A percentile compares a stretch with the other conserved stretches of the same genome.
Evolutionary conservation across 2,329 filamentous ascomycete genomes (phyloP).

Genomic region (Aspergillus japonicus): DNA sequence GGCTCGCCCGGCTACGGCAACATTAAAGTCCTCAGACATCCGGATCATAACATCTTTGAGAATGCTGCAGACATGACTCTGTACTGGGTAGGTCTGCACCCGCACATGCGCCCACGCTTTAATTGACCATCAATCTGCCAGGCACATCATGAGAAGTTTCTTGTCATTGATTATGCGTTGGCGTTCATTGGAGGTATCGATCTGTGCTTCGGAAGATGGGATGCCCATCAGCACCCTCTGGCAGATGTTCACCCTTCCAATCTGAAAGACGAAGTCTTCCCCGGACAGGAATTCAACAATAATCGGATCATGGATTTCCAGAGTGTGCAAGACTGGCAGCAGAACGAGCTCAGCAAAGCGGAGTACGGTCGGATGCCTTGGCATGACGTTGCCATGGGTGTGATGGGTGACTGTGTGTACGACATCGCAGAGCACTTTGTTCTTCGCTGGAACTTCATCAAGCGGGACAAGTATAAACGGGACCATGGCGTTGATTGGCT

Average conservation of each 20-base stretch:
- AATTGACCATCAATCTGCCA: conserved; percentile 16
- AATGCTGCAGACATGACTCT: conserved; percentile 95
- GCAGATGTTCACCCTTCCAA: conserved; percentile 85
- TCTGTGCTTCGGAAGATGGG: conserved; percentile 94
- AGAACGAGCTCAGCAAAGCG: conserved; percentile 86
- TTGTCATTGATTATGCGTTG: conserved; percentile 85
- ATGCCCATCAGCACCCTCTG: conserved; percentile 78
- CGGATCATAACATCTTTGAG: conserved; percentile 91
- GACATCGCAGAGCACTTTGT: conserved; percentile 97
- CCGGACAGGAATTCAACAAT: conserved; percentile 97
- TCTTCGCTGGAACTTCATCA: conserved; percentile 92
- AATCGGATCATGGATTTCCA: conserved; percentile 96
- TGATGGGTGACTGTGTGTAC: conserved; percentile 86
- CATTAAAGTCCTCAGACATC: conserved; percentile 84
- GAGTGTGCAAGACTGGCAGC: conserved; percentile 85
- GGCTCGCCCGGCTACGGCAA: conserved; percentile 82
- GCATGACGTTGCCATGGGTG: conserved; percentile 91
- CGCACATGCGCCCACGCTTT: too few relatives aligned
- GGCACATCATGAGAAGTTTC: conserved; percentile 96
- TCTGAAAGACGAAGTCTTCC: conserved; percentile 80
- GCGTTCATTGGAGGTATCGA: conserved; percentile 95
- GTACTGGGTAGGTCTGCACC: conserved; percentile 63
- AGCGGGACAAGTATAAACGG: conserved; percentile 96
- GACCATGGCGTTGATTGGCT: conserved; percentile 83
- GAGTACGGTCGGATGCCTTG: conserved; percentile 96